Evolutionary conservation across 345 rosid genomes (phyloP), one percentile per base, ranked within the genome.

Genomic region (Pseudoturritis turrita): DNA sequence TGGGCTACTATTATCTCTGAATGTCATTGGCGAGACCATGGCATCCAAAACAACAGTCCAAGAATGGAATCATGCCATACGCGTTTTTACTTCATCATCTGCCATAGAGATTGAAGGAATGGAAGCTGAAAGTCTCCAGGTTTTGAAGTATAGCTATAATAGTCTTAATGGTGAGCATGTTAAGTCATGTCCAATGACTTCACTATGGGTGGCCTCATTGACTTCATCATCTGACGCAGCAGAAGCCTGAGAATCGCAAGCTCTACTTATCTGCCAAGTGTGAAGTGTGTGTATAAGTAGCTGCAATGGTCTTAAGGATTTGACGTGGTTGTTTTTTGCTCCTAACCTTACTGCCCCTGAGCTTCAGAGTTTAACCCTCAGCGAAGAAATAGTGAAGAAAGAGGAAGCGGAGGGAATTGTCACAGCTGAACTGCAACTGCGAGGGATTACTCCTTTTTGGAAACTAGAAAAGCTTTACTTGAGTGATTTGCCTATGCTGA

Each of bases 291-390:
- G 2, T 2, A 45, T 73, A 35, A 0, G 2, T 6, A 1, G 3
- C 0, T 73, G 71, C 3, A 10, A 12, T 11, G 7, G 43, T 28
- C 25, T 65, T 7, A 55, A 47, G 33, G 77, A 73, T 65, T 40
- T 73, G 71, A 64, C 72, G 3, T 65, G 71, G 77, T 19, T 73
- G 17, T n/a, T 68, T 15, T 43, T 10, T 2, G 72, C 72, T 37
- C 72, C 52, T 2, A 68, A 54, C 31, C 72, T 53, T 8, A 36
- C 59, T 12, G 14, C 2, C 14, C 59, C 51, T 0, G 33, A 31
- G 33, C 25, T 50, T 37, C n/a, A 13, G 45, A 22, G 35, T 23
- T 35, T 22, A 0, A 9, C 0, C 4, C 14, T 50, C 1, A 33
- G 37, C n/a, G 51, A 67, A 26, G 49, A 0, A 3, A 37, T 67